Percentiles rank a stretch among this genome's conserved stretches.
Evolutionary conservation across 192 early-diverging fungal species (phyloP).

Genomic region (Nowakowskiella sp.): DNA sequence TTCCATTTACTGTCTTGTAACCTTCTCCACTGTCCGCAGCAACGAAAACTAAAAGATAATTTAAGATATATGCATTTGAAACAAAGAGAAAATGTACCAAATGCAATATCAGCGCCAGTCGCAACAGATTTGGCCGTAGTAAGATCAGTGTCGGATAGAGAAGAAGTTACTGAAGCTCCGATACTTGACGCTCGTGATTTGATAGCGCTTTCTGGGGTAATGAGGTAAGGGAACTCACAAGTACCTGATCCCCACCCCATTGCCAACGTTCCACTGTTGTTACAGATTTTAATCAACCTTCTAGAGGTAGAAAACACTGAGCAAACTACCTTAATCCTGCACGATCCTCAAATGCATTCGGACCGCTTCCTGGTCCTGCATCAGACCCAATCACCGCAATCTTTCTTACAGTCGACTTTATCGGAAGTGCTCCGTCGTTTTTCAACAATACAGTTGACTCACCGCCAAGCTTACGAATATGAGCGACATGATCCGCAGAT

Average conservation of each 20-base stretch:
- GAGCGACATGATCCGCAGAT: not conserved
- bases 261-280: too few relatives aligned
- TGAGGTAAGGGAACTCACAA: constrained; percentile 8
- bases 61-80: too few relatives aligned
- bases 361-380: constrained; percentile 2
- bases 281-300: too few relatives aligned
- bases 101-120: constrained; percentile 15
- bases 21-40: constrained; percentile 35
- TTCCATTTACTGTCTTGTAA: constrained; percentile 12
- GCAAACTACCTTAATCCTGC: not conserved
- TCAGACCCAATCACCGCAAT: constrained; percentile 20
- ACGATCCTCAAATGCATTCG: constrained; percentile 2
- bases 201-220: constrained; percentile 10
- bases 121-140: constrained; percentile 5
- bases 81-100: too few relatives aligned
- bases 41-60: constrained; percentile 32
- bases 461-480: constrained; percentile 5
- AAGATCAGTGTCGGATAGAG: constrained; percentile 19
- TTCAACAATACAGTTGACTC: constrained; percentile 18
- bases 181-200: constrained; percentile 10
- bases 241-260: constrained; percentile 15
- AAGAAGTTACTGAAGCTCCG: not conserved
- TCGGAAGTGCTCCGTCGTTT: constrained; percentile 10
- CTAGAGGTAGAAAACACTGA: constrained; percentile 6
- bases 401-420: not conserved